Evolutionary conservation across 805 yeast genomes (phyloP), one percentile per base, ranked within the genome.

Genomic region (Starmerella lactis-condensi): DNA sequence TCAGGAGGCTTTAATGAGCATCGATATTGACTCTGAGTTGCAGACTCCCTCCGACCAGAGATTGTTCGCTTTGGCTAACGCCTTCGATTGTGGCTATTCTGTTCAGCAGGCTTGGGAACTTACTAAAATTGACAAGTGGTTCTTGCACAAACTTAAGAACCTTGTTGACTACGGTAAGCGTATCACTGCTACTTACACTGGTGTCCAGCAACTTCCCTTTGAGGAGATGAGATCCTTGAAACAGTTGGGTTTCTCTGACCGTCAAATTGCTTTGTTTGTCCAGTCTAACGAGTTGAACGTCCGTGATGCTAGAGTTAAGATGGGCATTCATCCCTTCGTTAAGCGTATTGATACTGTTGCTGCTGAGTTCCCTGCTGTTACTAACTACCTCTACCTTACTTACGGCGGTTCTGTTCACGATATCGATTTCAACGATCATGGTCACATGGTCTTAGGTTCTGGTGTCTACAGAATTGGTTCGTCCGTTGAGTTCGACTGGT

Each of bases 401-500:
- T 85, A 89, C 62, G 83, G 79, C 51, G 96, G 93, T 29, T 82
- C 77, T 44, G 59, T 75, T 22, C 74, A 76, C 44, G 98, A 85
- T 58, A 70, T 89, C 38, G 53, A 62, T n/a, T 89, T 85, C 51
- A 72, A 82, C 44, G 95, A 85, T 42, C 72, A 82, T 42, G 95
- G 95, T 55, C 75, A 77, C 31, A 78, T 85, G 77, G 98, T 85
- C 26, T 64, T 85, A 37, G 96, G 96, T 43, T 82, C 95, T 4
- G 98, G 98, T 67, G 98, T 89, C 27, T 85, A 85, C 67, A 73
- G 98, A 62, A 85, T 85, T 53, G 98, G 98, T 48, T 89, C 96
- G 5, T 85, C 96, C 19, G 98, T 85, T 39, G 98, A 85, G 60
- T 85, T 85, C 53, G 98, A 85, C 61, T 85, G 96, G 95, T 85